These are phyloP conservation scores for Theileria parva DNA, from an alignment of 169 alveolate species.

Conservation along the genomic window DNA sequence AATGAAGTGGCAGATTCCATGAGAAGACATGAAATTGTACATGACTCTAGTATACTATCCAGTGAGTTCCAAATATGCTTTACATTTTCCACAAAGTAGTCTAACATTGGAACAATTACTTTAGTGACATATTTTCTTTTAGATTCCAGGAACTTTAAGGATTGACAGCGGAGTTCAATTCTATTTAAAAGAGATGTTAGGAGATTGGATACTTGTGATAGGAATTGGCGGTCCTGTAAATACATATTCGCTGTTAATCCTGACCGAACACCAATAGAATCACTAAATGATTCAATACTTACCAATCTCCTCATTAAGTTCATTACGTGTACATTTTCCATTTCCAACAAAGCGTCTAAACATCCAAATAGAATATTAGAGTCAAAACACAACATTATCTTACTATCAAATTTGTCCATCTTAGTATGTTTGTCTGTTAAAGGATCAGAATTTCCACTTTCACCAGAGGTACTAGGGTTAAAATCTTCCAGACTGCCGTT, in stretches of 20 bases:
- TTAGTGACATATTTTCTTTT: slow-evolving; percentile 23
- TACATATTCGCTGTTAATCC: slow-evolving; percentile 20
- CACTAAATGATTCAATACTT: slow-evolving; percentile 28
- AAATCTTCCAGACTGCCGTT: no score
- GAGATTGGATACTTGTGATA: slow-evolving; percentile 36
- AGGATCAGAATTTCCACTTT: background rate
- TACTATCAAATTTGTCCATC: background rate
- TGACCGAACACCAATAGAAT: slow-evolving; percentile 8
- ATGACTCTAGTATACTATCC: slow-evolving; percentile 48
- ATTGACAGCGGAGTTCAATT: slow-evolving; percentile 52
- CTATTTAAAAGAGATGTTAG: slow-evolving; percentile 47
- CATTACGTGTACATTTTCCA: slow-evolving; percentile 26
- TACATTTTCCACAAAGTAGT: slow-evolving; percentile 32
- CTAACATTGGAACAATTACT: slow-evolving; percentile 50
- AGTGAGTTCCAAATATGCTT: slow-evolving; percentile 60
- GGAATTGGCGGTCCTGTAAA: slow-evolving; percentile 54
- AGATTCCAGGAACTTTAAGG: slow-evolving; percentile 31
- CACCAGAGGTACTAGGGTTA: no score
- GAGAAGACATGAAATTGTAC: slow-evolving; percentile 45
- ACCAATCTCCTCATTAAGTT: slow-evolving; percentile 20
- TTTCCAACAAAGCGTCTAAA: slow-evolving; percentile 45
- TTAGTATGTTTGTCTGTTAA: background rate
- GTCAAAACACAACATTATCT: slow-evolving; percentile 23
- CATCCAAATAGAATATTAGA: slow-evolving; percentile 34
- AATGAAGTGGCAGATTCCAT: slow-evolving; percentile 41